These are phyloP conservation scores for Zasmidium cellare DNA, from an alignment of 2,329 filamentous ascomycete species.

Conservation along the genomic window DNA sequence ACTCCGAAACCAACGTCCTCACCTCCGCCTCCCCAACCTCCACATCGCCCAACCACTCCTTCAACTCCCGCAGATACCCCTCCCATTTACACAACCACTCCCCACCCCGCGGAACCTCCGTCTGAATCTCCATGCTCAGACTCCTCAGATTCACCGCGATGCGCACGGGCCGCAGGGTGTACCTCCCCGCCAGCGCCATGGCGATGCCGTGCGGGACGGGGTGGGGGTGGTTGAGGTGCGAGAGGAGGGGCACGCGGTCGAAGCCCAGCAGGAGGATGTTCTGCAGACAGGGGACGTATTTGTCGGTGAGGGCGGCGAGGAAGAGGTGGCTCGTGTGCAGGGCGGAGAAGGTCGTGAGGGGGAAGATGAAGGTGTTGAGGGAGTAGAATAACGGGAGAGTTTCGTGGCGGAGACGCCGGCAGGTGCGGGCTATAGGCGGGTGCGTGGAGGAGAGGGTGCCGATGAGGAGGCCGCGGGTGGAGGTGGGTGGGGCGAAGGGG, in stretches of 20 bases:
- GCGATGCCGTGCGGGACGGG: background rate
- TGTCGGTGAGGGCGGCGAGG: background rate
- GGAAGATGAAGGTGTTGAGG: background rate
- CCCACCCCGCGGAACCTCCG: background rate
- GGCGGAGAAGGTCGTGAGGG: background rate
- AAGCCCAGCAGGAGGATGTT: constrained; percentile 1
- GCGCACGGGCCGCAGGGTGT: background rate
- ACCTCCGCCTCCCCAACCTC: background rate
- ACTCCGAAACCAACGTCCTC: background rate
- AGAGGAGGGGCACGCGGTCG: background rate
- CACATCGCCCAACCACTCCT: background rate
- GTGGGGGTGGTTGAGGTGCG: background rate
- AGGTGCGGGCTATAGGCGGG: background rate
- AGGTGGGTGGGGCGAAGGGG: background rate
- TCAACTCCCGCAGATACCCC: background rate
- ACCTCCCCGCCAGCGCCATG: background rate
- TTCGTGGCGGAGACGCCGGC: background rate
- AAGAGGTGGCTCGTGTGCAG: background rate
- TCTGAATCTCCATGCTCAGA: background rate
- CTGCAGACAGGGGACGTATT: background rate
- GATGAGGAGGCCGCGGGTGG: background rate
- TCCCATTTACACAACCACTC: background rate
- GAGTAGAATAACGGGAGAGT: background rate
- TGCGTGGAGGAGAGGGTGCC: background rate
- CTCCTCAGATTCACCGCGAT: background rate